phyloP scores from a whole-genome alignment of 148 eudicot genomes.

The Cornus kousa region DNA sequence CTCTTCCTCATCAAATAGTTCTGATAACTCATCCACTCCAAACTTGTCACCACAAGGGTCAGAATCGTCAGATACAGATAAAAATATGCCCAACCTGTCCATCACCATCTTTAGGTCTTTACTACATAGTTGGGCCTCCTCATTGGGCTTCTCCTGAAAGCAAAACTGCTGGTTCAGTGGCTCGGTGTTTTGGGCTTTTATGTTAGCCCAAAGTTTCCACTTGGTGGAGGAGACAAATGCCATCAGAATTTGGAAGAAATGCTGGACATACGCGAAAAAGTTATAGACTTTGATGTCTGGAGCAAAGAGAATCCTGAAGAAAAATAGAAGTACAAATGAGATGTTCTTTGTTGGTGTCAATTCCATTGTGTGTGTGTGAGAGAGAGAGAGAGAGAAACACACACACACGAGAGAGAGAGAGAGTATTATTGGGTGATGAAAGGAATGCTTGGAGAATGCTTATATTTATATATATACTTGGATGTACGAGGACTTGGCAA shows the following conservation, averaged over 20 bases:
- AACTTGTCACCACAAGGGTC: not conserved
- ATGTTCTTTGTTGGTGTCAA: not conserved
- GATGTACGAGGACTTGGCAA: no score
- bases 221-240: not conserved
- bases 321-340: not conserved
- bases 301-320: not conserved
- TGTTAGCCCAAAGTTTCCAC: not conserved
- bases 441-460: no score
- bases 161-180: not conserved
- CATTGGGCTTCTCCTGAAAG: not conserved
- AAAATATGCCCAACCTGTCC: conserved; percentile 12
- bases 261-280: not conserved
- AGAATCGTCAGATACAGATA: no score
- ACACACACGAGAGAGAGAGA: no score
- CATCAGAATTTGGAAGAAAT: not conserved
- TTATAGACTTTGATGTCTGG: not conserved
- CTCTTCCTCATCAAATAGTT: conserved; percentile 23
- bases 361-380: not conserved
- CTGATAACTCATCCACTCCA: conserved; percentile 4
- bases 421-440: no score
- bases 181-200: not conserved
- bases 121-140: not conserved
- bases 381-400: no score
- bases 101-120: conserved; percentile 14
- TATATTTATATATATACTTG: no score